phyloP scores from a whole-genome alignment of 1,284 basidiomycete species.

The Termitomyces sp. region DNA sequence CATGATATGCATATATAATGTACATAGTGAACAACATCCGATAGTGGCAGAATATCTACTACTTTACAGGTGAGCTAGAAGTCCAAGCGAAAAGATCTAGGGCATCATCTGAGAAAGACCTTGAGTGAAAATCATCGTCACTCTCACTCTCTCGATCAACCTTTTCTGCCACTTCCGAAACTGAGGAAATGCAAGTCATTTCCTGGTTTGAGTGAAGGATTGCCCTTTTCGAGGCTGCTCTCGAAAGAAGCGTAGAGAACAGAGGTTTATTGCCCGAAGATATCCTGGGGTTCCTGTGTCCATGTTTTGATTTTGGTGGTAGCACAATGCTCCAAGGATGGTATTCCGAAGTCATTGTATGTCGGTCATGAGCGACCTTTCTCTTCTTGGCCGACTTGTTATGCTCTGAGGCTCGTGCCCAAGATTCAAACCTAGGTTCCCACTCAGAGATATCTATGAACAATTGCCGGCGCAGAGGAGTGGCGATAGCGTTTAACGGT shows the following conservation, averaged over 20 bases:
- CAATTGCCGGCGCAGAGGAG: not conserved
- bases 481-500: not conserved
- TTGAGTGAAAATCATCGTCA: slow-evolving; percentile 1
- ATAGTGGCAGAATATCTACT: not conserved
- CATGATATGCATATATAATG: too few species aligned
- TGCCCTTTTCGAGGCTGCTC: slow-evolving; percentile 38
- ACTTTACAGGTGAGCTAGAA: slow-evolving; percentile 26
- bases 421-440: slow-evolving; percentile 22
- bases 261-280: slow-evolving; percentile 16
- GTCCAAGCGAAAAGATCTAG: slow-evolving; percentile 45
- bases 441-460: slow-evolving; percentile 22
- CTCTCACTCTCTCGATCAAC: not conserved
- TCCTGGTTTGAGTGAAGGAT: slow-evolving; percentile 28
- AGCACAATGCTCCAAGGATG: not conserved
- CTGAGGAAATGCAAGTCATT: slow-evolving; percentile 4
- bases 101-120: slow-evolving; percentile 43
- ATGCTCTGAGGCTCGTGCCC: slow-evolving; percentile 18
- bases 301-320: not conserved
- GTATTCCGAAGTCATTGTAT: not conserved
- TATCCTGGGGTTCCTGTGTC: not conserved
- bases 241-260: slow-evolving; percentile 42
- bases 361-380: slow-evolving; percentile 16
- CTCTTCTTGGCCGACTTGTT: slow-evolving; percentile 21
- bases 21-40: too few species aligned
- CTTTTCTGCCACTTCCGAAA: not conserved